These are phyloP conservation scores for Hippophae rhamnoides DNA, from an alignment of 306 rosid species.

Conservation along the genomic window DNA sequence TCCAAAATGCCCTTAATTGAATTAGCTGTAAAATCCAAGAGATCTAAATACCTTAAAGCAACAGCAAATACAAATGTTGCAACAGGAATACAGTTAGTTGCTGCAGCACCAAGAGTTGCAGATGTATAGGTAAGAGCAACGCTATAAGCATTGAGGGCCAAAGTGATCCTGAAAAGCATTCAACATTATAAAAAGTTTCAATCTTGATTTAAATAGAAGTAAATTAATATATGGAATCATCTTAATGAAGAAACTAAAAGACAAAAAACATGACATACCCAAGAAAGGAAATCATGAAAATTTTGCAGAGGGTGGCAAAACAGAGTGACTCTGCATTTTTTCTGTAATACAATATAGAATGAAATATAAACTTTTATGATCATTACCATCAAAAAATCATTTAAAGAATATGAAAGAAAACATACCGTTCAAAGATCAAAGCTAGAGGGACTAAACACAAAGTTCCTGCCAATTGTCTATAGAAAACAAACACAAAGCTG, in stretches of 20 bases:
- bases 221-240: neutral
- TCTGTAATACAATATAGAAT: slow-evolving; percentile 12
- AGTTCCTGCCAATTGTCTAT: too few species aligned
- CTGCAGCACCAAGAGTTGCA: slow-evolving; percentile 42
- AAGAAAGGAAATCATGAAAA: slow-evolving; percentile 39
- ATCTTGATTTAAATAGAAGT: neutral
- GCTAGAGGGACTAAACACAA: too few species aligned
- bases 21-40: too few species aligned
- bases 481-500: too few species aligned
- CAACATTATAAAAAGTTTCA: neutral
- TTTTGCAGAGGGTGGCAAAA: slow-evolving; percentile 35
- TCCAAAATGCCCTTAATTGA: too few species aligned
- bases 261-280: slow-evolving; percentile 25
- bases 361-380: too few species aligned
- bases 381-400: too few species aligned
- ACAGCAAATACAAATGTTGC: slow-evolving; percentile 42
- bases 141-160: slow-evolving; percentile 28
- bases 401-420: too few species aligned
- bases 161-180: slow-evolving; percentile 23
- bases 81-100: slow-evolving; percentile 35
- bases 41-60: slow-evolving; percentile 28
- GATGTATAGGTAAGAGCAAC: slow-evolving; percentile 39
- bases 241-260: neutral
- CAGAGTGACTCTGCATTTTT: slow-evolving; percentile 32
- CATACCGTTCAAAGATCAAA: too few species aligned